Evolutionary conservation across 371 early-diverging fungal species (phyloP).

Genomic region (Massospora cicadina): DNA sequence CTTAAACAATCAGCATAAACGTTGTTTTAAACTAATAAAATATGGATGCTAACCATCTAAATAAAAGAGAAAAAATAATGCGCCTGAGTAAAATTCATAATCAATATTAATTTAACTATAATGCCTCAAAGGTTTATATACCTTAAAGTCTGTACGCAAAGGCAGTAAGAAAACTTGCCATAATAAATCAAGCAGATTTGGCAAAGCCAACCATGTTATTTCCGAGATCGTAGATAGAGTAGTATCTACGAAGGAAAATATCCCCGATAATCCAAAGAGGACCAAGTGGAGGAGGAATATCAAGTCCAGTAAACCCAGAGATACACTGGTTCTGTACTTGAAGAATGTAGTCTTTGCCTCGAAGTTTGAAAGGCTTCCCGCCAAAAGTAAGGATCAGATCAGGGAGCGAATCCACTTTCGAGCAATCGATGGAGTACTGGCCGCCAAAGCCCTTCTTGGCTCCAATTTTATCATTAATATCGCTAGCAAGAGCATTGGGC

Average conservation of each 20-base stretch:
- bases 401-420: constrained; percentile 39
- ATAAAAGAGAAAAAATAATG: too few species aligned
- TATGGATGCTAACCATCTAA: too few species aligned
- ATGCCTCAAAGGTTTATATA: too few species aligned
- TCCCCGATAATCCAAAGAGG: constrained; percentile 72
- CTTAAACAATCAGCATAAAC: too few species aligned
- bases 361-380: constrained; percentile 31
- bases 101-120: too few species aligned
- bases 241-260: constrained; percentile 79
- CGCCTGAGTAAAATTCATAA: too few species aligned
- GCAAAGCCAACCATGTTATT: constrained; percentile 49
- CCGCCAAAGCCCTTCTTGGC: constrained; percentile 78
- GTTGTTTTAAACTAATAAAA: too few species aligned
- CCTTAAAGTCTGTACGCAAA: too few species aligned
- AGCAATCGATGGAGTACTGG: constrained; percentile 70
- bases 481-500: constrained; percentile 51
- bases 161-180: too few species aligned
- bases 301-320: constrained; percentile 85
- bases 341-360: constrained; percentile 59
- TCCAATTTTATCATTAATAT: constrained; percentile 69
- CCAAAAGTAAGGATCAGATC: constrained; percentile 55
- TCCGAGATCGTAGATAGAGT: constrained; percentile 75
- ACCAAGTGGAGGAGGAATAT: constrained; percentile 51
- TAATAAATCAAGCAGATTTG: constrained; percentile 15
- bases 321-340: constrained; percentile 68